Percentiles rank a stretch among this genome's conserved stretches.
These are phyloP conservation scores for Pseudocercospora crystallina DNA, from an alignment of 2,329 filamentous ascomycete genomes.

Conservation along the genomic window DNA sequence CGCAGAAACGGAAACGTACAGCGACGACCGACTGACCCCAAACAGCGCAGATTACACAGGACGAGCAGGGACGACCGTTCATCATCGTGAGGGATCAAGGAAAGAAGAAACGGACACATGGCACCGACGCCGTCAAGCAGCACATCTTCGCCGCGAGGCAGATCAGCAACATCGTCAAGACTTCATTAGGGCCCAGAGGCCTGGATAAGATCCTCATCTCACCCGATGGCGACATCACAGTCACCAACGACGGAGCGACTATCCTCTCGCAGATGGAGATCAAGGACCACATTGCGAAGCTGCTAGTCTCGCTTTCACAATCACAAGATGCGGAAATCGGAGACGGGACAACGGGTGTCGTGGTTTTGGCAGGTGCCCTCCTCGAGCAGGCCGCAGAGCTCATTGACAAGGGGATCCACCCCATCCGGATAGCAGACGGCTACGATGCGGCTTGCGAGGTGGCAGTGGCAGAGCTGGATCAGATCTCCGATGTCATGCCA, in stretches of 20 bases:
- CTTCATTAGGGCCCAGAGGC: constrained; percentile 89
- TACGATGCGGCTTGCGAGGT: constrained; percentile 98
- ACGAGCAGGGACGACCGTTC: constrained; percentile 95
- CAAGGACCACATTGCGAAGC: constrained; percentile 95
- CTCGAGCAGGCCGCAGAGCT: constrained; percentile 95
- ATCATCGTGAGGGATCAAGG: constrained; percentile 98
- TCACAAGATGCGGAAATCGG: constrained; percentile 99
- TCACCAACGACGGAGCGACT: constrained; percentile 98
- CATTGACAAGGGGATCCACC: constrained; percentile 99
- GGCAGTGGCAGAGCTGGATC: constrained; percentile 86
- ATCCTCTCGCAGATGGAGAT: constrained; percentile 98
- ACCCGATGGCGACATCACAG: constrained; percentile 96
- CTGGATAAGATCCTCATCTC: constrained; percentile 99
- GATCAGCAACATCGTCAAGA: constrained; percentile 95
- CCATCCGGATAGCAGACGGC: constrained; percentile 95
- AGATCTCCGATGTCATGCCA: constrained; percentile 85
- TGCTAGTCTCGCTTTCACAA: constrained; percentile 94
- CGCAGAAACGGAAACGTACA: neutral
- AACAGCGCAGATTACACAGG: constrained; percentile 77
- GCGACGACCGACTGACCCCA: constrained; percentile 18
- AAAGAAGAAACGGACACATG: constrained; percentile 95
- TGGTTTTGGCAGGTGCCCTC: constrained; percentile 90
- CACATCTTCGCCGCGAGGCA: constrained; percentile 97
- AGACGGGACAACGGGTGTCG: constrained; percentile 95
- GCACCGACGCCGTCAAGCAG: constrained; percentile 95